phyloP scores from a whole-genome alignment of 2,329 filamentous ascomycete species.

The Fusarium subglutinans region DNA sequence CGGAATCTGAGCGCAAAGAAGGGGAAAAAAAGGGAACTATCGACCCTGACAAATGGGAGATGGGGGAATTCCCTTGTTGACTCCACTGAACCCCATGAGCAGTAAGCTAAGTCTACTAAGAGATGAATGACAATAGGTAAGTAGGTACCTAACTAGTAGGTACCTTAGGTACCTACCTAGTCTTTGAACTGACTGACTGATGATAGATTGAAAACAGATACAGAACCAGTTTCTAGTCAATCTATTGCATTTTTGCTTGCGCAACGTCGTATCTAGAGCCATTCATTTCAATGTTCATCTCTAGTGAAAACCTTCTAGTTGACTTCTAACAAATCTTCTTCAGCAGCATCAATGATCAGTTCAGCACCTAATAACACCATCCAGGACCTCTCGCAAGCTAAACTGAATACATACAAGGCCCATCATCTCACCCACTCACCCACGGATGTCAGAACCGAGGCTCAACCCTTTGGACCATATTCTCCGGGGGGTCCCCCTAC shows the following conservation, averaged over 20 bases:
- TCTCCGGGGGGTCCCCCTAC: not conserved
- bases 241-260: not conserved
- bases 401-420: not conserved
- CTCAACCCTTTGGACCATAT: slow-evolving; percentile 14
- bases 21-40: not conserved
- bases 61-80: not conserved
- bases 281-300: not conserved
- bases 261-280: not conserved
- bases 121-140: not conserved
- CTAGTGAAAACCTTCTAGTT: slow-evolving; percentile 17
- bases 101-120: not conserved
- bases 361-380: not conserved
- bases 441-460: slow-evolving; percentile 9
- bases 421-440: not conserved
- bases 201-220: not conserved
- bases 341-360: not conserved
- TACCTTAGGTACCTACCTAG: no score
- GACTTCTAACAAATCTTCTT: slow-evolving; percentile 6
- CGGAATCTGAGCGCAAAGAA: not conserved
- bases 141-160: not conserved
- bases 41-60: not conserved
- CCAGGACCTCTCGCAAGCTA: slow-evolving; percentile 3
- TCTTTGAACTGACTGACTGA: not conserved
- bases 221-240: not conserved
- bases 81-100: not conserved